Evolutionary conservation across 2,329 filamentous ascomycete species (phyloP), one percentile per base, ranked within the genome.

Genomic region (Paecilomyces sp.): DNA sequence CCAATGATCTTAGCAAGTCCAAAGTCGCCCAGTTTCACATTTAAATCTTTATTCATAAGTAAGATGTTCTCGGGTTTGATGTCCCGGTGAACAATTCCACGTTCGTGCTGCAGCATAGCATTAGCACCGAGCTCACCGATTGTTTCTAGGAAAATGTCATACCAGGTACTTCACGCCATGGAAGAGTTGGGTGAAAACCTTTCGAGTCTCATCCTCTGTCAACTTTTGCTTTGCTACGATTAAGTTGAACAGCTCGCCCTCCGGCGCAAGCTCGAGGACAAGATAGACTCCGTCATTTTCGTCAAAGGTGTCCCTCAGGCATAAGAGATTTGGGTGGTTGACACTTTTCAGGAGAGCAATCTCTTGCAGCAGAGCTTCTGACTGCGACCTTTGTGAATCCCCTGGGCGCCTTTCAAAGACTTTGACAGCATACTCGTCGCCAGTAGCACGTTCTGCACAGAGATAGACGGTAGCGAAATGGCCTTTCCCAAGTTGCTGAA

Each of bases 61-160:
- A 99, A 79, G 34, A 99, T 97, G 69, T 97, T 97, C 72, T 97
- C 93, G 0, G 92, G 93, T 75, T 97, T 97, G 77, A 99, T 97
- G 68, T 99, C 94, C 60, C 94, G 89, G 74, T 99, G 94, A 4
- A 97, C 92, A 73, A 99, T 96, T 68, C 94, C 95, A 63, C 94
- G 90, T 62, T 97, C 94, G 72, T 99, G 94, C 93, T 97, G 31
- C 13, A 56, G 30, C 7, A 25, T 3, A 41, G n/a, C n/a, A 18
- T 67, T 63, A 66, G 64, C 18, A 54, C 12, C 7, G 22, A 25
- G 51, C 3, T 53, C 50, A 22, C 47, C 47, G 7, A 22, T 34
- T 28, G 31, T 12, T 31, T 50, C n/a, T 55, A 36, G 55, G 25
- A 12, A 11, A 53, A 28, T 52, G 24, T 76, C 86, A 76, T 82